Base-by-base conservation (phyloP, 345 rosid genomes). In the Brassica nigra region DNA sequence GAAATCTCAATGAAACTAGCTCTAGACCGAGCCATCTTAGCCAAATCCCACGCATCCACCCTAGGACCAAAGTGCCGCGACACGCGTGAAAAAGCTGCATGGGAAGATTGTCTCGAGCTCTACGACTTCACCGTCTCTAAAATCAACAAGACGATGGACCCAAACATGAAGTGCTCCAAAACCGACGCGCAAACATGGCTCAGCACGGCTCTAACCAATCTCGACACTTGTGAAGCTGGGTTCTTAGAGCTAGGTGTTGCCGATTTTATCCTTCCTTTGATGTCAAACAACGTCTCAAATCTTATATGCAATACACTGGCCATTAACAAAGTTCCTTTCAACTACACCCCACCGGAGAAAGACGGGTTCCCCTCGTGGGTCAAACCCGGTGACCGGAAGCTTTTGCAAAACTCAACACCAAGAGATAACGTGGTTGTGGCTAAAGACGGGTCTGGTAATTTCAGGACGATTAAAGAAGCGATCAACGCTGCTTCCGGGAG, bases 121-220 rank as follows among this genome's bases (percentile, higher is more conserved):
- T 92, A 90, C 18, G 86, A 89, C 44, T 57, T 75, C 8, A 83
- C 88, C 30, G 70, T 84, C 62, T 79, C 47, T 11, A 86, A 87
- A 6, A 85, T 95, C 71, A 93, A 91, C 84, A 71, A 82, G 66
- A 89, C 99, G 1, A 44, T 86, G 0, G 81, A 78, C 63, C 76
- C 88, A 12, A 31, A 28, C 73, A 34, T 80, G 23, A 89, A 82
- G 29, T 86, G 94, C 85, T 85, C 90, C 55, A 80, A 87, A 55
- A 82, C 78, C 44, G 99, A 93, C 34, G 64, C 86, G 0, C 97
- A 93, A 63, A 92, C 99, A 23, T 95, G 99, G 98, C 93, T 95
- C 68, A 93, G 99, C 81, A 75, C 94, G 0, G 97, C 99, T 39
- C 83, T 95, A n/a, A 95, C 96, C 59, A 90, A 89, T 78, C 86